Conservation (phyloP, 2,329 filamentous ascomycete genomes). For the Ascochyta fabae region DNA sequence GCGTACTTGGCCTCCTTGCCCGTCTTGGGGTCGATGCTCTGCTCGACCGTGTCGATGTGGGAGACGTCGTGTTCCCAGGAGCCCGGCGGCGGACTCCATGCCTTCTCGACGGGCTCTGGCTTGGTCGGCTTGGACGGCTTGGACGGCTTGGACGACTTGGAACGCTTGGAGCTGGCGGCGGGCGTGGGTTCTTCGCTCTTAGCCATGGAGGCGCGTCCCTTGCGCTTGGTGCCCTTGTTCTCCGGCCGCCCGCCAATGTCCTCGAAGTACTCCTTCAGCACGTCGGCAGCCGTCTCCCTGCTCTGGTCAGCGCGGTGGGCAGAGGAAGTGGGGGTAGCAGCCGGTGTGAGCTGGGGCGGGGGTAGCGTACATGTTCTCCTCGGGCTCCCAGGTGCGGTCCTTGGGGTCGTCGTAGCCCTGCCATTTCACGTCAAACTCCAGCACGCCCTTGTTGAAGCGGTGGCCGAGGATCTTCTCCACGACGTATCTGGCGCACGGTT, state of each 20-base stretch:
- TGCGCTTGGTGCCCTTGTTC: constrained; percentile 63
- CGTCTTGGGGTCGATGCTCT: constrained; percentile 54
- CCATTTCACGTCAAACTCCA: constrained; percentile 78
- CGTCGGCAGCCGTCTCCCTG: constrained; percentile 52
- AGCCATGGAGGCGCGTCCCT: constrained; percentile 36
- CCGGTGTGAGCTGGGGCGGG: neutral
- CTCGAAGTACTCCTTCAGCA: constrained; percentile 69
- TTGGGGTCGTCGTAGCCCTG: constrained; percentile 73
- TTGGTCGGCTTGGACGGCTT: constrained; percentile 42
- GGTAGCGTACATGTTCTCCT: constrained; percentile 68
- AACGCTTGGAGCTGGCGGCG: constrained; percentile 31
- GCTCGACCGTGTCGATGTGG: constrained; percentile 74
- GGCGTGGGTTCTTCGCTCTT: constrained; percentile 36
- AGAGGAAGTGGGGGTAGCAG: no score
- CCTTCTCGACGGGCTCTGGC: constrained; percentile 47
- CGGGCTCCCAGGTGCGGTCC: constrained; percentile 81
- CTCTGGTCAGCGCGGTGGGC: constrained; percentile 7
- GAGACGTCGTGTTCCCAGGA: constrained; percentile 79
- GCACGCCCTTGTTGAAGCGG: constrained; percentile 52
- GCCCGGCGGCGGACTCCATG: constrained; percentile 72
- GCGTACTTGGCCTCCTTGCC: constrained; percentile 65
- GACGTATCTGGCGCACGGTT: constrained; percentile 63
- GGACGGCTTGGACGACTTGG: constrained; percentile 47
- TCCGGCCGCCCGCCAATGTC: constrained; percentile 68
- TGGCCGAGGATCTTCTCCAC: constrained; percentile 77